phyloP scores from a whole-genome alignment of 225 moss, liverwort and hornwort species.

The Pseudoscleropodium purum region DNA sequence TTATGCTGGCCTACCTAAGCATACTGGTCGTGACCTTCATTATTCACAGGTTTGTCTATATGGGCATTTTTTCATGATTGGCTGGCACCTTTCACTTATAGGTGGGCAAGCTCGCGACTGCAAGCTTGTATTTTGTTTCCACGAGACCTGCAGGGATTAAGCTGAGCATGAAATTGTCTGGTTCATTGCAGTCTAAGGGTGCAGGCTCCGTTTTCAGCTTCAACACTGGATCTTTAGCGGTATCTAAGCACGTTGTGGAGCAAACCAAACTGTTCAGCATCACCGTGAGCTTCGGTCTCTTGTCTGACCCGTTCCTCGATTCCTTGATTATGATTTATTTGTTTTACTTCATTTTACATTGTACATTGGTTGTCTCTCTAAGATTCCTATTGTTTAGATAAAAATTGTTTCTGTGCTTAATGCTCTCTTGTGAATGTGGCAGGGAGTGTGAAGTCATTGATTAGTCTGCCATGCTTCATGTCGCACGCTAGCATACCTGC shows the following conservation, averaged over 20 bases:
- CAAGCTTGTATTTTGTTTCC: neutral
- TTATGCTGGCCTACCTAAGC: conserved; percentile 76
- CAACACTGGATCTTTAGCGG: conserved; percentile 45
- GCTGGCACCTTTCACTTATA: neutral
- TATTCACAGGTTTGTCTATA: conserved; percentile 68
- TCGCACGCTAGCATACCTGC: conserved; percentile 87
- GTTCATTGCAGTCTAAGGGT: conserved; percentile 58
- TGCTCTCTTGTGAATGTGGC: neutral
- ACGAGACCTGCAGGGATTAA: neutral
- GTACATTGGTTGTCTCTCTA: neutral
- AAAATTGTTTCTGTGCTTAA: neutral
- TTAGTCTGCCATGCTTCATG: conserved; percentile 97
- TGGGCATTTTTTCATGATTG: neutral
- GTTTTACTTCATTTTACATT: neutral
- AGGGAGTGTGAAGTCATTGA: conserved; percentile 82
- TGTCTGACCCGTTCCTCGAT: neutral
- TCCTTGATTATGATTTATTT: neutral
- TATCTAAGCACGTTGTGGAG: conserved; percentile 86
- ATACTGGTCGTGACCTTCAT: conserved; percentile 67
- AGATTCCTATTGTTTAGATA: neutral
- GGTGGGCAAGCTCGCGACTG: neutral
- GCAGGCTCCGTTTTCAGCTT: conserved; percentile 81
- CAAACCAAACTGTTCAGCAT: conserved; percentile 73
- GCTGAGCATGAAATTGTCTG: neutral
- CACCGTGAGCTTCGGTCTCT: conserved; percentile 83